phyloP scores from a whole-genome alignment of 495 filamentous ascomycete genomes.

The Pyrenula massariospora region DNA sequence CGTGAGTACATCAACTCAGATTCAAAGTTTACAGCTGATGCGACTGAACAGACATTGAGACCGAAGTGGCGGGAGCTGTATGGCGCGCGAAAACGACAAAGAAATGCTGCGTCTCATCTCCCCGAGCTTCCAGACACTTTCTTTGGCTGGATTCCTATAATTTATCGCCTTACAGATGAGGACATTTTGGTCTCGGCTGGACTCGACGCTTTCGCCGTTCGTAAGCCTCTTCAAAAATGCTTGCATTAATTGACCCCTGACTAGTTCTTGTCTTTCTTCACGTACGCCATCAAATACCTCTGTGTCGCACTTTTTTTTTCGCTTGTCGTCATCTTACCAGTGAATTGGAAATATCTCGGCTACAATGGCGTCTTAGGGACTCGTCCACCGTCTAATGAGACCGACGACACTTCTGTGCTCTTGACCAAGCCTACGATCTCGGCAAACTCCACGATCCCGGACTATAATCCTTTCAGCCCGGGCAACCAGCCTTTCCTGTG shows the following conservation, averaged over 20 bases:
- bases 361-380: conserved; percentile 30
- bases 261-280: conserved; percentile 87
- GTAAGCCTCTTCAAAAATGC: conserved; percentile 13
- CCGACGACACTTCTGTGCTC: neutral
- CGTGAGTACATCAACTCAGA: conserved; percentile 22
- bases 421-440: neutral
- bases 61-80: conserved; percentile 91
- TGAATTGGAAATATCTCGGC: conserved; percentile 61
- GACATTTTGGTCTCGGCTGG: conserved; percentile 85
- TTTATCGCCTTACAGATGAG: conserved; percentile 83
- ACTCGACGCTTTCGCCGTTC: conserved; percentile 85
- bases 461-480: neutral
- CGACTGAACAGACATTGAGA: conserved; percentile 60
- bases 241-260: neutral
- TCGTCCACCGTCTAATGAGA: neutral
- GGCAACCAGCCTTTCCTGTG: conserved; percentile 53
- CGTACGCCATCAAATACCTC: conserved; percentile 81
- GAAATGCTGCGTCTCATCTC: conserved; percentile 54
- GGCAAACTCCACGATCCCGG: neutral
- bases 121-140: conserved; percentile 78
- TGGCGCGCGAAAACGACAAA: conserved; percentile 69
- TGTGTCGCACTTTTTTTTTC: conserved; percentile 68
- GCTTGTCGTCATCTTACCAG: conserved; percentile 66
- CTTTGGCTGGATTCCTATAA: conserved; percentile 85
- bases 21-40: conserved; percentile 1